Evolutionary conservation across 2,329 filamentous ascomycete genomes (phyloP).

Genomic region (Fulvia fulva): DNA sequence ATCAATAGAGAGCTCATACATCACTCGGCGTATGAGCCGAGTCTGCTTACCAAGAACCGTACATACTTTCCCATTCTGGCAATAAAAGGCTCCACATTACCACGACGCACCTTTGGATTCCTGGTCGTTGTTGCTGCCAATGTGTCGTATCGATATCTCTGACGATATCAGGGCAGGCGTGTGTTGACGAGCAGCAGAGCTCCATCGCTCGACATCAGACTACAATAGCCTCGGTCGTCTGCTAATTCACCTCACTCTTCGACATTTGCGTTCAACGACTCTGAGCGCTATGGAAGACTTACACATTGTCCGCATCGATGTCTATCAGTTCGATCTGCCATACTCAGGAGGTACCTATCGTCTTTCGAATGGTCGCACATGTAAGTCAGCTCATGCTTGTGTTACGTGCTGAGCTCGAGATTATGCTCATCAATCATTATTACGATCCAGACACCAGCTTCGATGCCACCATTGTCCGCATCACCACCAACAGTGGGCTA

Average conservation of each 20-base stretch:
- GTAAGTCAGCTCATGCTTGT: background rate
- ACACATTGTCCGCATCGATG: background rate
- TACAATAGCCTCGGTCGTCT: background rate
- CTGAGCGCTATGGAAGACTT: background rate
- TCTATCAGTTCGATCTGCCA: background rate
- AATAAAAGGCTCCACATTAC: background rate
- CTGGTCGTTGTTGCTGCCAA: background rate
- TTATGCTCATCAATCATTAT: background rate
- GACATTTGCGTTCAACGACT: background rate
- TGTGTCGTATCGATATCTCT: background rate
- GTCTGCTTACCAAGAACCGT: background rate
- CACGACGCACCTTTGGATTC: background rate
- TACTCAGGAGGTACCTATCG: background rate
- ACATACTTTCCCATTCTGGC: background rate
- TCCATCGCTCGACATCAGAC: background rate
- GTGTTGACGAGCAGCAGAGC: background rate
- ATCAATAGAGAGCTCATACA: background rate
- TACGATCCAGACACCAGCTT: background rate
- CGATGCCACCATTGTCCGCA: background rate
- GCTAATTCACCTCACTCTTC: background rate
- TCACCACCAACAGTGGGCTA: too few species aligned
- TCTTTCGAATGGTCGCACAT: background rate
- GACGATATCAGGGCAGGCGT: too few species aligned
- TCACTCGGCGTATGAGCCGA: background rate
- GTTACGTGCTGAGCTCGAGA: background rate